Base-by-base conservation (phyloP, 2,329 filamentous ascomycete species). In the Cladophialophora carrionii region DNA sequence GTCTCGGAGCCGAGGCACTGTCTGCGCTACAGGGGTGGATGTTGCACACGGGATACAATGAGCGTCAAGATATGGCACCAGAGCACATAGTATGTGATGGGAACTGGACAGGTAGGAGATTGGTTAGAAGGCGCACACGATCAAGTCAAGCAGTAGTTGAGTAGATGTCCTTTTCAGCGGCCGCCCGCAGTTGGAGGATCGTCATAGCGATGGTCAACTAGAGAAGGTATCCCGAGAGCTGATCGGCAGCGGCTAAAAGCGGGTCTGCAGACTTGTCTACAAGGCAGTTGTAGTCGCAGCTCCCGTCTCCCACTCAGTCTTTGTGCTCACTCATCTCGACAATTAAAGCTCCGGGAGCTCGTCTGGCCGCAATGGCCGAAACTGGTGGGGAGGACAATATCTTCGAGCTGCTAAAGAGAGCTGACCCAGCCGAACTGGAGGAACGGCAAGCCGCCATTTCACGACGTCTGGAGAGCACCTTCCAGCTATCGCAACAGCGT, bases 401-500 rank as follows among this genome's bases (percentile, higher is more conserved):
- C 56, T 68, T 70, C 53, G 54, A 71, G 20, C 64, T 70, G 48
- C 57, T 72, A 5, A 68, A 68, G 48, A 57, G 64, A 31, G 69
- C 67, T 67, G 85, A 90, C 76, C 81, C 85, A 26, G 82, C 84
- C 72, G 80, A 85, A 70, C 76, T 84, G 68, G 83, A 87, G 75
- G 82, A 85, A 73, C 82, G 85, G 68, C 82, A 88, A 71, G 82
- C 84, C 71, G 84, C 85, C 63, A 77, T 88, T 73, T 85, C 86
- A 74, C 84, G 85, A 72, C 82, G 85, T 57, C 78, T 86, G 24
- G 78, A 82, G 70, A 79, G 81, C 29, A 85, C 87, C 66, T 83
- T 87, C 68, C 80, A 85, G 71, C 87, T 86, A 74, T 84, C 87
- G 22, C 87, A 90, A 74, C 77, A 83, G 71, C 82, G 88, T 62